Evolutionary conservation across 2,329 filamentous ascomycete species (phyloP).

Genomic region (Ilyonectria robusta): DNA sequence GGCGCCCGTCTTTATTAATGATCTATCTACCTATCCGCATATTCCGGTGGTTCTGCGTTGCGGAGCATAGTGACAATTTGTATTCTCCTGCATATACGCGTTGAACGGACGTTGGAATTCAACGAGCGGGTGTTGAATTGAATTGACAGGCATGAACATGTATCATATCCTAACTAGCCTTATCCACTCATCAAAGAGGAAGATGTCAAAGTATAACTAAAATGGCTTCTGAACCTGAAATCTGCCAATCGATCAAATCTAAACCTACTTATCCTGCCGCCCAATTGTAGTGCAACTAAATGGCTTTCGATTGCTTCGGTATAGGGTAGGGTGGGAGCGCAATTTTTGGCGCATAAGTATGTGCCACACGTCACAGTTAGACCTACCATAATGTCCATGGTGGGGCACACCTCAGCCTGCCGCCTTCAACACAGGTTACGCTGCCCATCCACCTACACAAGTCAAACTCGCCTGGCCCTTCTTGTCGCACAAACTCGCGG

Average conservation of each 20-base stretch:
- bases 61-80: constrained; percentile 1
- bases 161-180: no score
- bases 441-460: constrained; percentile 42
- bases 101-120: neutral
- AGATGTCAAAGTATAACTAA: no score
- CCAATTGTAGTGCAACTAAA: no score
- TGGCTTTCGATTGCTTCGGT: neutral
- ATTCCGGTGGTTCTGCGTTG: constrained; percentile 11
- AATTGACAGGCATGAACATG: no score
- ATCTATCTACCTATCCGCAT: constrained; percentile 41
- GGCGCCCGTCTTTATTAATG: constrained; percentile 50
- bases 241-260: no score
- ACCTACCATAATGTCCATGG: constrained; percentile 44
- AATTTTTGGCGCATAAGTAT: constrained; percentile 15
- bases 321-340: constrained; percentile 5
- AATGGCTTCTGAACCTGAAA: no score
- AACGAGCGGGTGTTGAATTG: no score
- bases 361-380: constrained; percentile 15
- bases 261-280: no score
- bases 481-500: constrained; percentile 16
- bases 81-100: neutral
- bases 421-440: constrained; percentile 36
- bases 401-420: constrained; percentile 41
- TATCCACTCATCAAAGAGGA: no score
- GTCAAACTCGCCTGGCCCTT: constrained; percentile 11